A percentile compares a stretch with the other conserved stretches of the same genome.
These are phyloP conservation scores for Yamadazyma sp. DNA, from an alignment of 1,139 yeast species.

Conservation along the genomic window DNA sequence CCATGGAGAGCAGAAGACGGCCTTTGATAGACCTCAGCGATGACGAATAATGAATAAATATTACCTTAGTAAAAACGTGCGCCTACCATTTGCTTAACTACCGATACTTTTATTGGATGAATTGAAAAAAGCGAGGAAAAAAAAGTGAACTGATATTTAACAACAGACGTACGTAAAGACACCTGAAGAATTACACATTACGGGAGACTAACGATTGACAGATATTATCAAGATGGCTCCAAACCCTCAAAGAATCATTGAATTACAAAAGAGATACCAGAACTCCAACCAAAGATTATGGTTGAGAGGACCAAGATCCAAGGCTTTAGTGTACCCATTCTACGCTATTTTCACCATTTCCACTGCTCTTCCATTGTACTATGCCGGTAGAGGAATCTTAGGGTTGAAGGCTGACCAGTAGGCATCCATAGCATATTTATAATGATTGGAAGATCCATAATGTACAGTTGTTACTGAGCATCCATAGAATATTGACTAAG, in stretches of 20 bases:
- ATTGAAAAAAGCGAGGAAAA: slow-evolving; percentile 4
- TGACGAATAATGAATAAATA: neutral
- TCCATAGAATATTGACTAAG: neutral
- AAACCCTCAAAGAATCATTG: slow-evolving; percentile 65
- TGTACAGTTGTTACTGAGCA: neutral
- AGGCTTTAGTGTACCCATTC: slow-evolving; percentile 82
- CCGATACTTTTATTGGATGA: slow-evolving; percentile 11
- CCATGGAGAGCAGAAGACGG: slow-evolving; percentile 3
- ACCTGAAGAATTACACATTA: neutral
- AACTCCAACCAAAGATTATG: slow-evolving; percentile 69
- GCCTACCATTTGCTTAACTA: neutral
- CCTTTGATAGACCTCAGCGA: slow-evolving; percentile 4
- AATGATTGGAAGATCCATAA: neutral
- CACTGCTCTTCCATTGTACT: slow-evolving; percentile 68
- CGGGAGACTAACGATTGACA: slow-evolving; percentile 2
- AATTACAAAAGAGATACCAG: slow-evolving; percentile 76
- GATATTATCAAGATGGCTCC: slow-evolving; percentile 28
- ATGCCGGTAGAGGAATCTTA: slow-evolving; percentile 74
- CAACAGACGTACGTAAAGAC: slow-evolving; percentile 6
- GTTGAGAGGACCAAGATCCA: slow-evolving; percentile 75
- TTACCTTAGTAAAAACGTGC: neutral
- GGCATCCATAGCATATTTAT: neutral
- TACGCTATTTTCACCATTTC: slow-evolving; percentile 79
- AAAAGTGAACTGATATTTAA: slow-evolving; percentile 15
- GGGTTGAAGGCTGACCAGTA: slow-evolving; percentile 58